Conservation (phyloP, 768 basidiomycete genomes). For the Trametes villosa region DNA sequence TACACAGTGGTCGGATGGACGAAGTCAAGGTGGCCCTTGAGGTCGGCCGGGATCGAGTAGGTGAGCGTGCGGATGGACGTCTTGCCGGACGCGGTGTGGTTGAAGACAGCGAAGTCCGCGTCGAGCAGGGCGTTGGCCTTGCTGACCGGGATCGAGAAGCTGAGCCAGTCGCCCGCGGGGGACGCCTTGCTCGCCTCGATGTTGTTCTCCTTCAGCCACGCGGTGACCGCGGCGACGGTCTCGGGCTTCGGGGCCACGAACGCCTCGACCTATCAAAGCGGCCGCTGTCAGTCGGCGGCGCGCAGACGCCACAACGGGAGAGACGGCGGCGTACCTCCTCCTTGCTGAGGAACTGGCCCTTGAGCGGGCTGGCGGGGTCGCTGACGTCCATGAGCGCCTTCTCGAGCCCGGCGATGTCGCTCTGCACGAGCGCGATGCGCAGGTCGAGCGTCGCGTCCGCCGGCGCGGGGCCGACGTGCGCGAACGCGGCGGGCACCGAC, state of each 20-base stretch:
- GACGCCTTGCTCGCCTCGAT: constrained; percentile 32
- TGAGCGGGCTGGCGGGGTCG: constrained; percentile 40
- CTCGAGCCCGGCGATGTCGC: constrained; percentile 42
- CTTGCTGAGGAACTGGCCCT: constrained; percentile 43
- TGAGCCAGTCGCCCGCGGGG: constrained; percentile 42
- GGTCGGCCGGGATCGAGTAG: constrained; percentile 41
- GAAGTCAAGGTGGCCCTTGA: constrained; percentile 36
- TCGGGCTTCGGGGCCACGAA: constrained; percentile 34
- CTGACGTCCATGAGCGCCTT: constrained; percentile 42
- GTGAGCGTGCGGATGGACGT: constrained; percentile 39
- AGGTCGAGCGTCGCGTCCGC: constrained; percentile 39
- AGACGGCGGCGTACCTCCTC: constrained; percentile 44
- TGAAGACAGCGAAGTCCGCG: constrained; percentile 41
- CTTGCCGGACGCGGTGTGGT: constrained; percentile 35
- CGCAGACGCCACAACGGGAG: no score
- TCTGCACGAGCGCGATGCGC: constrained; percentile 42
- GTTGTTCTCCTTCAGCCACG: constrained; percentile 34
- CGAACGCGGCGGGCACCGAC: constrained; percentile 35
- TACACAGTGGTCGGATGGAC: constrained; percentile 36
- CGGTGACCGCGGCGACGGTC: constrained; percentile 31
- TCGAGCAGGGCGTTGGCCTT: constrained; percentile 42
- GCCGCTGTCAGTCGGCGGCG: no score
- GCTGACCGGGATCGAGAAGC: constrained; percentile 36
- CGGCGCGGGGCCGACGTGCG: constrained; percentile 34
- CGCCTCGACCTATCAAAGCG: constrained; percentile 35